These are phyloP conservation scores for Sonneratia alba DNA, from an alignment of 345 rosid species.

Conservation along the genomic window DNA sequence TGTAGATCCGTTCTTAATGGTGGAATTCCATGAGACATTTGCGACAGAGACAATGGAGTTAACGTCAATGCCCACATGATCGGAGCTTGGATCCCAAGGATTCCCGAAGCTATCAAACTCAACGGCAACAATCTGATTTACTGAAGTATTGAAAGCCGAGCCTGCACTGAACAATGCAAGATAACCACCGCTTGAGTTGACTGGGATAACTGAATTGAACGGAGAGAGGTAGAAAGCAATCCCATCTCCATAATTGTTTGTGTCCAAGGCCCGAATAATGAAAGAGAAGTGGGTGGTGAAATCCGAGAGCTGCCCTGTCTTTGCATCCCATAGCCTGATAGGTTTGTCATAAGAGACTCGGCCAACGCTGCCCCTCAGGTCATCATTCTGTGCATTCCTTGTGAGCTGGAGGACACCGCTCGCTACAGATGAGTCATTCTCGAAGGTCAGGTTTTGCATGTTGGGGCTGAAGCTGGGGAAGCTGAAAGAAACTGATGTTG, in stretches of 20 bases:
- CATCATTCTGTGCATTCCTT: constrained; percentile 15
- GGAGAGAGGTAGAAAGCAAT: constrained; percentile 45
- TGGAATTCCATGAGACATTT: constrained; percentile 23
- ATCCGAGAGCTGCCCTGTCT: constrained; percentile 27
- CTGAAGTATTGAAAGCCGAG: constrained; percentile 8
- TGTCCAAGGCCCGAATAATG: constrained; percentile 6
- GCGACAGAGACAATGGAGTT: constrained; percentile 34
- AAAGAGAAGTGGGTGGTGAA: constrained; percentile 49
- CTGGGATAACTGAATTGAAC: constrained; percentile 24
- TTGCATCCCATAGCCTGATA: constrained; percentile 38
- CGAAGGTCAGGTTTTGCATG: constrained; percentile 15
- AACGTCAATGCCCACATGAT: constrained; percentile 48
- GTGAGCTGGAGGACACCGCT: constrained; percentile 27
- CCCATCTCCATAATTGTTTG: constrained; percentile 25
- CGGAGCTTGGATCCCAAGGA: constrained; percentile 30
- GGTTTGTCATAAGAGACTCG: constrained; percentile 31
- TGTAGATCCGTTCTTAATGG: constrained; percentile 24
- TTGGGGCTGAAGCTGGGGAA: constrained; percentile 30
- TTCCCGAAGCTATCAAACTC: constrained; percentile 40
- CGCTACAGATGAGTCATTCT: constrained; percentile 31
- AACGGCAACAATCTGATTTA: constrained; percentile 31
- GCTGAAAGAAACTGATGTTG: constrained; percentile 26
- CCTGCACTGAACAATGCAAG: constrained; percentile 29
- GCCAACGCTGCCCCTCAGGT: constrained; percentile 30
- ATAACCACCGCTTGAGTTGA: constrained; percentile 30